Evolutionary conservation across 331 rosid genomes (phyloP), one percentile per base, ranked within the genome.

Genomic region (Phaseolus coccineus): DNA sequence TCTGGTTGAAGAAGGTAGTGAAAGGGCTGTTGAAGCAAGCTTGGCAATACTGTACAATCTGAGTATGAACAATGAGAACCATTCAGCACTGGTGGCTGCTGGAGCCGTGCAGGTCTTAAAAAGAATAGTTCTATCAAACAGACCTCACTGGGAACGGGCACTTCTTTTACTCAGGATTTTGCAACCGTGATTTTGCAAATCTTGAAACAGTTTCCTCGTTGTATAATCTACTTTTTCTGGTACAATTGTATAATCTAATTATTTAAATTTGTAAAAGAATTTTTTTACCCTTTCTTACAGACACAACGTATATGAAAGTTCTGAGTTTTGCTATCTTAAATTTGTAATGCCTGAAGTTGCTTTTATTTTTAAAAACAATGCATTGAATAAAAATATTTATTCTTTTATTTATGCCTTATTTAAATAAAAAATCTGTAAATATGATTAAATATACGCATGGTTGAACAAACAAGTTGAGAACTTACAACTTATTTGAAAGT

Each of bases 61-160:
- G 80, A 90, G 98, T 85, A 88, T 87, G 94, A 95, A 92, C 82
- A 55, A 79, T 55, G 94, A 91, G 86, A 94, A 92, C 72, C 98
- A 91, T 85, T 35, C 87, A 2, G 89, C 87, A 51, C 87, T 94
- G 56, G n/a, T 92, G 67, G 90, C 89, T 48, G 97, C 97, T 22
- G 97, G 97, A 42, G 93, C 88, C 1, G 91, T 89, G 48, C 92
- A 92, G 0, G 90, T 82, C 6, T 71, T 94, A 46, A 80, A 81
- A 81, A 88, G 89, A 85, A 87, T 92, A 68, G 88, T 91, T 57
- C 82, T 86, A 1, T 73, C 92, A 22, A 90, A 88, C 25, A 85
- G 89, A 75, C 89, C 90, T 8, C 92, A 94, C 12, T 92, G 98
- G 98, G 87, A 75, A 56, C 77, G 80, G 71, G 94, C 98, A 13